Conservation (phyloP, 202 grass and related monocot genomes). For the Cymbopogon flexuosus region DNA sequence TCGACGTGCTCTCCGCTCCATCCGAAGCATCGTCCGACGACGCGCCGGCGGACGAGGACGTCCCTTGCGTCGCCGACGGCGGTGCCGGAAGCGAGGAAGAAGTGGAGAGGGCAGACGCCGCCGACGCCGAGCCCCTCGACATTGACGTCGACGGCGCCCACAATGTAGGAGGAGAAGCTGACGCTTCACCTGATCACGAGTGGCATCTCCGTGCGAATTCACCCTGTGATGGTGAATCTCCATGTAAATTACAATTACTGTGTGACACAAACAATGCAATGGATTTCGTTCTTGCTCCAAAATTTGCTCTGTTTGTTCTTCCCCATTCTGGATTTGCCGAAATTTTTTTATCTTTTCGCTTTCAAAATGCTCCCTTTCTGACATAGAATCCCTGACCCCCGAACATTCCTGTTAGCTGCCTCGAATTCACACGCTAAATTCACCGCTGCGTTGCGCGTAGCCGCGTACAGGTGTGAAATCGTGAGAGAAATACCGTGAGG, state of each 20-base stretch:
- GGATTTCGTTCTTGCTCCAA: background rate
- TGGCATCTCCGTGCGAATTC: background rate
- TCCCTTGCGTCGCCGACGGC: background rate
- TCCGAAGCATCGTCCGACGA: background rate
- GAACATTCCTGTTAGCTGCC: background rate
- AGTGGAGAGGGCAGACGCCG: background rate
- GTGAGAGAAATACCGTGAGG: background rate
- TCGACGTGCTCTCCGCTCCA: conserved; percentile 35
- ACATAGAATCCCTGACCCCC: background rate
- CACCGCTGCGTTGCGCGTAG: no score
- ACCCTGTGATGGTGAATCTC: background rate
- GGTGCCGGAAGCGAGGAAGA: background rate
- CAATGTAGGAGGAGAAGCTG: background rate
- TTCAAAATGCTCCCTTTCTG: background rate
- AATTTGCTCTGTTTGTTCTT: background rate
- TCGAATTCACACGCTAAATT: background rate
- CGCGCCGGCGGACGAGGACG: background rate
- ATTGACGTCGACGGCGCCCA: background rate
- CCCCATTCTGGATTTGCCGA: background rate
- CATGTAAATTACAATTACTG: background rate
- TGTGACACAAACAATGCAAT: background rate
- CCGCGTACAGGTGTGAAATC: background rate
- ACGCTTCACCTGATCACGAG: background rate
- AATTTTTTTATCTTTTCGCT: no score
- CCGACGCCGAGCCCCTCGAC: background rate